These are phyloP conservation scores for Termitomyces sp. DNA, from an alignment of 768 basidiomycete species.

Conservation along the genomic window DNA sequence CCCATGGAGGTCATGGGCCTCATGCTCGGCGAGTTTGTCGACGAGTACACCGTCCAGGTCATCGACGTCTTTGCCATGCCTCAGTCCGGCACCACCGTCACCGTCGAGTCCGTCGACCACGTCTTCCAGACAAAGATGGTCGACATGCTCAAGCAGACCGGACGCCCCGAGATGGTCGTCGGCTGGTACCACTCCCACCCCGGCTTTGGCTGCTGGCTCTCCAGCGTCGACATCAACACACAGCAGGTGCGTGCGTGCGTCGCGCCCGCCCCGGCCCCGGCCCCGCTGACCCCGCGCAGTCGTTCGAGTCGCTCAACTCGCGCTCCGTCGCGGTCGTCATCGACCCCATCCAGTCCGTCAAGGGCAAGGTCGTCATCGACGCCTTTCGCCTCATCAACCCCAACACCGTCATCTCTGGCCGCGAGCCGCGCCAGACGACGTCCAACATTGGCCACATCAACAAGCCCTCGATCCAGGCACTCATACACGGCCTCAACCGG, in stretches of 20 bases:
- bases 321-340: constrained; percentile 96
- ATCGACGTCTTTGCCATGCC: constrained; percentile 99
- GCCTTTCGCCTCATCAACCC: constrained; percentile 97
- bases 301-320: constrained; percentile 90
- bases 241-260: constrained; percentile 92
- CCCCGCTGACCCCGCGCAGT: constrained; percentile 43
- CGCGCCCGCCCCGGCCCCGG: too few species aligned
- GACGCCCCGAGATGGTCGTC: constrained; percentile 95
- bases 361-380: constrained; percentile 98
- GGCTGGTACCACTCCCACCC: constrained; percentile 99
- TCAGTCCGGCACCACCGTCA: constrained; percentile 94
- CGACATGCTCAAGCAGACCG: constrained; percentile 99
- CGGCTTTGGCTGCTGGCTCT: constrained; percentile 99
- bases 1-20: constrained; percentile 99
- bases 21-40: constrained; percentile 97
- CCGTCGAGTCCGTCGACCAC: constrained; percentile 97
- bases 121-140: constrained; percentile 99
- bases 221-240: constrained; percentile 97
- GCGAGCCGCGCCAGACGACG: constrained; percentile 95
- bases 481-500: constrained; percentile 95
- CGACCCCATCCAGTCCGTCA: constrained; percentile 98
- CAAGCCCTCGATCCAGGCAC: constrained; percentile 97
- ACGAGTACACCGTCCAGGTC: constrained; percentile 93
- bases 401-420: constrained; percentile 81
- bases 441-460: constrained; percentile 99